These are phyloP conservation scores for Amylocystis lapponica DNA, from an alignment of 768 basidiomycete species.

Conservation along the genomic window DNA sequence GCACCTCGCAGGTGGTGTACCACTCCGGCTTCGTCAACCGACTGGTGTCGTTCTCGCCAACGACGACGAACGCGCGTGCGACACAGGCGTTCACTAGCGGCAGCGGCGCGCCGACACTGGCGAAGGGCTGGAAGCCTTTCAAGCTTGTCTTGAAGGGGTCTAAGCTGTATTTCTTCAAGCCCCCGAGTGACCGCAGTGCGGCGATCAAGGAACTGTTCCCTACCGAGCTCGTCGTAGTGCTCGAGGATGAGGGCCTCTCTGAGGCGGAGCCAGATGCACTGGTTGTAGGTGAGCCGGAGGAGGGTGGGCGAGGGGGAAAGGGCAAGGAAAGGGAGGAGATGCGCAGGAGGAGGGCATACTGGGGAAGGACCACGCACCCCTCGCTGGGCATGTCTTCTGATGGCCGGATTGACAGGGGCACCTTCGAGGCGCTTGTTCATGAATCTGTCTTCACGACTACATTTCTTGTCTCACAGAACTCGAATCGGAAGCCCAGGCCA, in stretches of 20 bases:
- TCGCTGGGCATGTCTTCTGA: slow-evolving; percentile 45
- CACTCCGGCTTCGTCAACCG: slow-evolving; percentile 75
- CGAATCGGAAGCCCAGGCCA: not conserved
- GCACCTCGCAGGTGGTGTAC: slow-evolving; percentile 76
- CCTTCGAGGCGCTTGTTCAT: slow-evolving; percentile 74
- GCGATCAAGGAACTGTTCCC: slow-evolving; percentile 76
- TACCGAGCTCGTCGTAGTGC: slow-evolving; percentile 49
- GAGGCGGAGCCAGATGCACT: slow-evolving; percentile 15
- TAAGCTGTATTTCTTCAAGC: slow-evolving; percentile 84
- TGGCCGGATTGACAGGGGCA: slow-evolving; percentile 52
- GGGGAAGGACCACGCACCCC: slow-evolving; percentile 74
- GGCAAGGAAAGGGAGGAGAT: slow-evolving; percentile 27
- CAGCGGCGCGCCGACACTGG: slow-evolving; percentile 15
- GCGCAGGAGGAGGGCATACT: slow-evolving; percentile 65
- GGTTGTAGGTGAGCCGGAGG: slow-evolving; percentile 25
- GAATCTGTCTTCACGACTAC: slow-evolving; percentile 78
- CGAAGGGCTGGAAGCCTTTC: slow-evolving; percentile 82
- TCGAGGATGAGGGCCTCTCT: slow-evolving; percentile 38
- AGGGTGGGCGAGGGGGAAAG: slow-evolving; percentile 25
- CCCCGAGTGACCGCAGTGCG: slow-evolving; percentile 59
- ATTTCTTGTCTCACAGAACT: too few relatives aligned
- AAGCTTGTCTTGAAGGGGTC: slow-evolving; percentile 81
- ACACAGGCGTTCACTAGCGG: slow-evolving; percentile 22
- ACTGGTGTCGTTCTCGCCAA: slow-evolving; percentile 44
- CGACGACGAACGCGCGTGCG: slow-evolving; percentile 22